Conservation (phyloP, 495 filamentous ascomycete genomes). For the Corynascus novoguineensis region DNA sequence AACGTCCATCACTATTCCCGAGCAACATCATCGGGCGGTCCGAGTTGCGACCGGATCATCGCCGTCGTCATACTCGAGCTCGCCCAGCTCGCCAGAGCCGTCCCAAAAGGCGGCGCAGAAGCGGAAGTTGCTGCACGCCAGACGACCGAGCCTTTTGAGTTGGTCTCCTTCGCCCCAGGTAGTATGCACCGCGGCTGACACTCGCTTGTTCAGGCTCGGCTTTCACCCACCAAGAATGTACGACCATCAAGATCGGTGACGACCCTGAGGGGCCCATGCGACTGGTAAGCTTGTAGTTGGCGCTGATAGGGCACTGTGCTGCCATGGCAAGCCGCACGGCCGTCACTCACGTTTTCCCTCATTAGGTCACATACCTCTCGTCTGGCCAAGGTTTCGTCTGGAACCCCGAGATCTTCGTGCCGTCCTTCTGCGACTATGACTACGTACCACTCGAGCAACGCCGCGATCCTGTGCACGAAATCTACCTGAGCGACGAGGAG, state of each 20-base stretch:
- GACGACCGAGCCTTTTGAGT: constrained; percentile 53
- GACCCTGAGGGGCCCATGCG: constrained; percentile 56
- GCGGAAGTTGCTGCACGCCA: constrained; percentile 41
- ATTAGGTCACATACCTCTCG: constrained; percentile 62
- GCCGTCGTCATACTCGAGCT: constrained; percentile 49
- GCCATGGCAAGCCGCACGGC: background rate
- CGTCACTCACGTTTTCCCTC: constrained; percentile 12
- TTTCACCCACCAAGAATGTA: constrained; percentile 59
- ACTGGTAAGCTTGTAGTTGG: constrained; percentile 45
- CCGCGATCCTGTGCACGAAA: constrained; percentile 63
- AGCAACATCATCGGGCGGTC: constrained; percentile 32
- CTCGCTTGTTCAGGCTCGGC: constrained; percentile 48
- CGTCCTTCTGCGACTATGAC: constrained; percentile 52
- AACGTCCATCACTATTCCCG: constrained; percentile 50
- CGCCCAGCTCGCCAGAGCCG: constrained; percentile 42
- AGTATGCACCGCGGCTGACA: constrained; percentile 13
- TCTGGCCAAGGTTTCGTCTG: constrained; percentile 65
- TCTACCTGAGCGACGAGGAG: constrained; percentile 59
- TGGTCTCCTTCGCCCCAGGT: background rate
- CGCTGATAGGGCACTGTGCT: background rate
- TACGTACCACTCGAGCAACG: constrained; percentile 58
- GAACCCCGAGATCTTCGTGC: constrained; percentile 62
- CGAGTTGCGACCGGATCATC: constrained; percentile 42
- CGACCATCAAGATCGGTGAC: constrained; percentile 61
- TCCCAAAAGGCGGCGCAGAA: constrained; percentile 34